phyloP scores from a whole-genome alignment of 306 rosid genomes.

The Gynostemma pentaphyllum region DNA sequence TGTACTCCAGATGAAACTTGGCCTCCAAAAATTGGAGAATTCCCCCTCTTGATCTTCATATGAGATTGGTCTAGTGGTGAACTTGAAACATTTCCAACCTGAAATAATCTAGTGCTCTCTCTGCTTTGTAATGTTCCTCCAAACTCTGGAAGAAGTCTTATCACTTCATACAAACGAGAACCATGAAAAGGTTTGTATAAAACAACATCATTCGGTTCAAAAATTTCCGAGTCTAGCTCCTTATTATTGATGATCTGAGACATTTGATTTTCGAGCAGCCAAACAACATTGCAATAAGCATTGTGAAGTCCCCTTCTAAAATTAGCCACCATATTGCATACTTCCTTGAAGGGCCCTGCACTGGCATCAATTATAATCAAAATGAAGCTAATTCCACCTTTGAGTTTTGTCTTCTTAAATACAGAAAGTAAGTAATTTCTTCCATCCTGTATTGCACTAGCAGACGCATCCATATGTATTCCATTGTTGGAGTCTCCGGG shows the following conservation, averaged over 20 bases:
- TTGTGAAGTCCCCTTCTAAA: conserved; percentile 16
- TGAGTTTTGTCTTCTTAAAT: conserved; percentile 16
- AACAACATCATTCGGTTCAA: conserved; percentile 32
- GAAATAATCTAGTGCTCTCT: background rate
- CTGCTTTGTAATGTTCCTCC: conserved; percentile 25
- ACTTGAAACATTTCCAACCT: background rate
- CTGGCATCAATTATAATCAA: conserved; percentile 24
- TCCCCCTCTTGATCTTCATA: background rate
- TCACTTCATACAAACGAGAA: conserved; percentile 29
- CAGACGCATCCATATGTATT: conserved; percentile 5
- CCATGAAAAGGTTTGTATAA: conserved; percentile 57
- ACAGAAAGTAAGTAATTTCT: conserved; percentile 9
- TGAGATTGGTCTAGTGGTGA: conserved; percentile 3
- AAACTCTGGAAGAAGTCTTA: conserved; percentile 58
- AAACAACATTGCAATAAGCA: conserved; percentile 39
- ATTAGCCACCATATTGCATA: conserved; percentile 13
- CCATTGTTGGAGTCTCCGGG: conserved; percentile 1
- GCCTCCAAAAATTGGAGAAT: background rate
- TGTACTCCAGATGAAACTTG: conserved; percentile 2
- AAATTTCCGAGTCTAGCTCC: conserved; percentile 5
- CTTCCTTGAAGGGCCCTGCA: conserved; percentile 13
- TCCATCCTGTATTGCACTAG: conserved; percentile 11
- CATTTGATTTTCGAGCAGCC: conserved; percentile 47
- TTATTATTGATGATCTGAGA: conserved; percentile 4
- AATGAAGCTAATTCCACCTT: conserved; percentile 13